A percentile compares a stretch with the other conserved stretches of the same genome.
Conservation (phyloP, 2,329 filamentous ascomycete genomes). For the Penicillium vulpinum region DNA sequence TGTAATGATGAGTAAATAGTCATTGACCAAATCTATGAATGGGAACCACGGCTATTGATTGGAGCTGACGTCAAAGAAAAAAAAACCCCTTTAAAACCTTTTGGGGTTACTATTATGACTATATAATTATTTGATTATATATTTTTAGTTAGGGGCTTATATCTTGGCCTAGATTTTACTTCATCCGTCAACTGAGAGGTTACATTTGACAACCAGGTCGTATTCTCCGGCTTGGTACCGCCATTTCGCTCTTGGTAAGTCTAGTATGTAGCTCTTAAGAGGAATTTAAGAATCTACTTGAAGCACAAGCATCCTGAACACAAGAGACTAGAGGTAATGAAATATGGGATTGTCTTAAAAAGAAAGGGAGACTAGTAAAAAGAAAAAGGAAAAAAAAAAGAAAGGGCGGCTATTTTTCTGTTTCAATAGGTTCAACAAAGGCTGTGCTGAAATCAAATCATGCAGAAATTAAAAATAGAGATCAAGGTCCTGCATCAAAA, state of each 20-base stretch:
- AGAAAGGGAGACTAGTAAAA: neutral
- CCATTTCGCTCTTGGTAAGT: neutral
- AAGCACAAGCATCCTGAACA: neutral
- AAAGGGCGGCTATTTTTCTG: slow-evolving; percentile 7
- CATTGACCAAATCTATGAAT: slow-evolving; percentile 5
- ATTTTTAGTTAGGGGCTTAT: neutral
- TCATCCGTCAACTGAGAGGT: slow-evolving; percentile 5
- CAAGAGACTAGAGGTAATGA: neutral
- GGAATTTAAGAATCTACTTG: too few species aligned
- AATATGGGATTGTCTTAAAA: neutral
- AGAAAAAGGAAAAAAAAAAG: neutral
- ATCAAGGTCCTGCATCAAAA: slow-evolving; percentile 1
- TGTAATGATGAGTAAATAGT: slow-evolving; percentile 21
- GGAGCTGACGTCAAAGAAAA: slow-evolving; percentile 9
- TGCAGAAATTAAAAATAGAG: slow-evolving; percentile 21
- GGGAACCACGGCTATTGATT: slow-evolving; percentile 10
- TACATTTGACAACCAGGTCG: slow-evolving; percentile 8
- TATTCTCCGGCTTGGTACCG: neutral
- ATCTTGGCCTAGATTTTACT: neutral
- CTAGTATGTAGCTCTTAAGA: too few species aligned
- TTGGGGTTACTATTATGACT: too few species aligned
- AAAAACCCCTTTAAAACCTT: neutral
- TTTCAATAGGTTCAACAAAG: slow-evolving; percentile 4
- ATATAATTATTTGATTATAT: neutral
- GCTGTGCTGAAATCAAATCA: neutral